These are phyloP conservation scores for Auricularia cornea DNA, from an alignment of 768 basidiomycete genomes.

Conservation along the genomic window DNA sequence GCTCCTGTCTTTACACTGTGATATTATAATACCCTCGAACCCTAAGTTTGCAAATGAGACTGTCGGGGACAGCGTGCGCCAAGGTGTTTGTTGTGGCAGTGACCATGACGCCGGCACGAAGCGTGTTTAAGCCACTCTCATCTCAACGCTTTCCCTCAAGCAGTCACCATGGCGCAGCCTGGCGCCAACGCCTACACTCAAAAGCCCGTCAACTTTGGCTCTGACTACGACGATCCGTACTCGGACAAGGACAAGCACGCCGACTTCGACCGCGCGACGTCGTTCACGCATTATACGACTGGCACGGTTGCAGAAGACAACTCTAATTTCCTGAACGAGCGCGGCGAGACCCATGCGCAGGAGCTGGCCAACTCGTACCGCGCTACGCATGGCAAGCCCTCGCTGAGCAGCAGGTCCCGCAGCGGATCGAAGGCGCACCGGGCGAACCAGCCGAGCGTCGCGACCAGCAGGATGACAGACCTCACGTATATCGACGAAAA, in stretches of 20 bases:
- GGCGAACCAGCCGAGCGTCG: not conserved
- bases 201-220: conserved; percentile 11
- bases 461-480: not conserved
- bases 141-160: no score
- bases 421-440: not conserved
- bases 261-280: conserved; percentile 1
- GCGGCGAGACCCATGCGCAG: conserved; percentile 13
- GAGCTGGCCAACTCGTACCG: conserved; percentile 9
- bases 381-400: not conserved
- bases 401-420: not conserved
- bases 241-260: not conserved
- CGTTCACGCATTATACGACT: conserved; percentile 2
- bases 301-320: conserved; percentile 2
- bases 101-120: no score
- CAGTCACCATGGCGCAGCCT: no score
- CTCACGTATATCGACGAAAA: conserved; percentile 18
- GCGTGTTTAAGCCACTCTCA: no score
- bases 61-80: no score
- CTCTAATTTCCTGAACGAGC: conserved; percentile 1
- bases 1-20: no score
- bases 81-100: no score
- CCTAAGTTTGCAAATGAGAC: no score
- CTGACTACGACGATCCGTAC: conserved; percentile 3
- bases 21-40: no score
- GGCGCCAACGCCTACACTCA: not conserved